Conservation (phyloP, 2,329 filamentous ascomycete species). For the Eutypa lata region DNA sequence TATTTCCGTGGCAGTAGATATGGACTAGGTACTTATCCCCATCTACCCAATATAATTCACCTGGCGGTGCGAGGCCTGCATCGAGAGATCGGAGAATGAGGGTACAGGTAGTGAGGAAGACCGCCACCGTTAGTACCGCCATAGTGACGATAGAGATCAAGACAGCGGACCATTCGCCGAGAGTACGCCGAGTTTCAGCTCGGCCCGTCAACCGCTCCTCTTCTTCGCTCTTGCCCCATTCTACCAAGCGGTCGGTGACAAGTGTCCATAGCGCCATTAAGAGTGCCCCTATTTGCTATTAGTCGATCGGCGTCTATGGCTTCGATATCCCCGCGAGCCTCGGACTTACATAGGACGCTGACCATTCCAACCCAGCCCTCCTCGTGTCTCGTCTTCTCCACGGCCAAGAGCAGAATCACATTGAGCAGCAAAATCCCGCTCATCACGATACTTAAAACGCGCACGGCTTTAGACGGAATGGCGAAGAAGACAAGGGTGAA, state of each 20-base stretch:
- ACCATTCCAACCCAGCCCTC: slow-evolving; percentile 90
- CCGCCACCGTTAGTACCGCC: slow-evolving; percentile 63
- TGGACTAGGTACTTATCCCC: slow-evolving; percentile 83
- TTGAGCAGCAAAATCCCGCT: slow-evolving; percentile 67
- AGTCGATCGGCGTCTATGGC: slow-evolving; percentile 9
- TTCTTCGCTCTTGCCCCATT: slow-evolving; percentile 90
- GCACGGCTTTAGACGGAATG: slow-evolving; percentile 74
- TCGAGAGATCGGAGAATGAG: slow-evolving; percentile 79
- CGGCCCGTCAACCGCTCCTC: slow-evolving; percentile 90
- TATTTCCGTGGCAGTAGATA: slow-evolving; percentile 78
- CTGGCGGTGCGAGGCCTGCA: slow-evolving; percentile 68
- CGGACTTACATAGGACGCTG: slow-evolving; percentile 63
- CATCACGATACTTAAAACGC: slow-evolving; percentile 68
- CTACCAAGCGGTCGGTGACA: slow-evolving; percentile 74
- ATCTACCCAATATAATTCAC: slow-evolving; percentile 77
- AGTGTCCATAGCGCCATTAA: slow-evolving; percentile 78
- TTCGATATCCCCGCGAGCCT: neutral
- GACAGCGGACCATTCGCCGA: slow-evolving; percentile 82
- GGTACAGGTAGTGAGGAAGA: slow-evolving; percentile 73
- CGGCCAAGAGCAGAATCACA: slow-evolving; percentile 74
- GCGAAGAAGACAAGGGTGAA: slow-evolving; percentile 84
- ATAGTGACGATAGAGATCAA: slow-evolving; percentile 71
- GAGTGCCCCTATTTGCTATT: slow-evolving; percentile 55
- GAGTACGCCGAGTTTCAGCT: slow-evolving; percentile 75
- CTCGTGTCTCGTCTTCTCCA: slow-evolving; percentile 71